Conservation (phyloP, 2,329 filamentous ascomycete genomes). For the Talaromyces sp. region DNA sequence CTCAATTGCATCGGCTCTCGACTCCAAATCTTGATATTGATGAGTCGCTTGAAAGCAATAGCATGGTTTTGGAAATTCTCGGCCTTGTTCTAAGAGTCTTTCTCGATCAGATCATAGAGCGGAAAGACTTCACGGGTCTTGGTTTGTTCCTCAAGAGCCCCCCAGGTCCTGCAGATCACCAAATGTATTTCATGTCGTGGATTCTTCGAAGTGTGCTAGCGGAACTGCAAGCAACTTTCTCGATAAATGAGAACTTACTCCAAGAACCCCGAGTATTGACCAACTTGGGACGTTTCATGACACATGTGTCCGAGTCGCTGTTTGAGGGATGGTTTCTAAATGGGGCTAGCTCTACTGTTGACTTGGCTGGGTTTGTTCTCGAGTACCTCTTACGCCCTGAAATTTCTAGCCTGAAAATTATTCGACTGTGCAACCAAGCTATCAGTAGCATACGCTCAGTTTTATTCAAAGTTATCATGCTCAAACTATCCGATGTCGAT, state of each 20-base stretch:
- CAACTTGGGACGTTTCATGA: constrained; percentile 76
- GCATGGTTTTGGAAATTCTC: constrained; percentile 69
- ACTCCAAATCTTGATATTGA: constrained; percentile 52
- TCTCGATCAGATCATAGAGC: constrained; percentile 74
- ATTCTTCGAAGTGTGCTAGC: constrained; percentile 71
- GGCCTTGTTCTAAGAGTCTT: constrained; percentile 77
- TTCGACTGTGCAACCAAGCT: constrained; percentile 84
- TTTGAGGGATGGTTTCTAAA: constrained; percentile 97
- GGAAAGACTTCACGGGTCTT: constrained; percentile 89
- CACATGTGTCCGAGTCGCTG: constrained; percentile 80
- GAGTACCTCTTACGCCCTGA: constrained; percentile 88
- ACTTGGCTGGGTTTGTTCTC: constrained; percentile 78
- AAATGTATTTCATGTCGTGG: constrained; percentile 92
- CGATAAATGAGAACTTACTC: constrained; percentile 66
- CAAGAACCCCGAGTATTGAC: constrained; percentile 78
- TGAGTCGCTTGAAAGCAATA: constrained; percentile 54
- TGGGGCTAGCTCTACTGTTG: constrained; percentile 75
- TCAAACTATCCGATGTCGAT: constrained; percentile 80
- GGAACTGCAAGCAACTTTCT: constrained; percentile 65
- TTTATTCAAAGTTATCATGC: constrained; percentile 72
- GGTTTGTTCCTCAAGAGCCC: constrained; percentile 82
- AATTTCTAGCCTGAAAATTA: constrained; percentile 73
- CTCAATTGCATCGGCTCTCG: constrained; percentile 60
- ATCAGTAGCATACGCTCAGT: constrained; percentile 70
- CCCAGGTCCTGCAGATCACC: constrained; percentile 88